A percentile compares a stretch with the other conserved stretches of the same genome.
Evolutionary conservation across 2,329 filamentous ascomycete genomes (phyloP).

Genomic region (Fusarium burgessii): DNA sequence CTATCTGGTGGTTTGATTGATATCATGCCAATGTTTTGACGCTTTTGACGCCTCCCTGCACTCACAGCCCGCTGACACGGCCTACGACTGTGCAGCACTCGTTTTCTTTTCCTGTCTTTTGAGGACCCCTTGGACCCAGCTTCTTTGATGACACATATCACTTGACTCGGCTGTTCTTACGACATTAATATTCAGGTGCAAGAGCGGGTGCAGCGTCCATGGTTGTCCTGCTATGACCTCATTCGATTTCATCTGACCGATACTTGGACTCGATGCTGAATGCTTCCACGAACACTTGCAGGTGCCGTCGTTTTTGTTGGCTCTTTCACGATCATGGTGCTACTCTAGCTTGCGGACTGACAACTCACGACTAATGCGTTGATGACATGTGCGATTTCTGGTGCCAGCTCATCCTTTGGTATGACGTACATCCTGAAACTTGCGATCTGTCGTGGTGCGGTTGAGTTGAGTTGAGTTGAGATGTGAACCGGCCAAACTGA

Average conservation of each 20-base stretch:
- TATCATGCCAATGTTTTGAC: slow-evolving; percentile 46
- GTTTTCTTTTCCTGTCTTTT: slow-evolving; percentile 39
- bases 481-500: slow-evolving; percentile 37
- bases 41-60: slow-evolving; percentile 33
- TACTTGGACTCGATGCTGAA: slow-evolving; percentile 38
- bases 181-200: slow-evolving; percentile 44
- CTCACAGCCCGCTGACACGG: slow-evolving; percentile 48
- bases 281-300: slow-evolving; percentile 24
- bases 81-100: slow-evolving; percentile 50
- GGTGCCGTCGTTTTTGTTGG: slow-evolving; percentile 15
- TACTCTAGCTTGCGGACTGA: slow-evolving; percentile 26
- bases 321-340: slow-evolving; percentile 28
- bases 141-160: slow-evolving; percentile 48
- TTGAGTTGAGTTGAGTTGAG: slow-evolving; percentile 17
- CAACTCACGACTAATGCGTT: slow-evolving; percentile 46
- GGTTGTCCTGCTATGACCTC: slow-evolving; percentile 34
- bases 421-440: slow-evolving; percentile 44
- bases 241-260: slow-evolving; percentile 36
- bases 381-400: slow-evolving; percentile 45
- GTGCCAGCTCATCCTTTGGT: slow-evolving; percentile 43
- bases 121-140: slow-evolving; percentile 44
- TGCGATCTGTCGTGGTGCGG: slow-evolving; percentile 30
- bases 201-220: slow-evolving; percentile 38
- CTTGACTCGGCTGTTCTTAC: slow-evolving; percentile 44
- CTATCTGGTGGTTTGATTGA: slow-evolving; percentile 51